A percentile compares a stretch with the other conserved stretches of the same genome.
These are phyloP conservation scores for Lepidopterella palustris DNA, from an alignment of 495 filamentous ascomycete species.

Conservation along the genomic window DNA sequence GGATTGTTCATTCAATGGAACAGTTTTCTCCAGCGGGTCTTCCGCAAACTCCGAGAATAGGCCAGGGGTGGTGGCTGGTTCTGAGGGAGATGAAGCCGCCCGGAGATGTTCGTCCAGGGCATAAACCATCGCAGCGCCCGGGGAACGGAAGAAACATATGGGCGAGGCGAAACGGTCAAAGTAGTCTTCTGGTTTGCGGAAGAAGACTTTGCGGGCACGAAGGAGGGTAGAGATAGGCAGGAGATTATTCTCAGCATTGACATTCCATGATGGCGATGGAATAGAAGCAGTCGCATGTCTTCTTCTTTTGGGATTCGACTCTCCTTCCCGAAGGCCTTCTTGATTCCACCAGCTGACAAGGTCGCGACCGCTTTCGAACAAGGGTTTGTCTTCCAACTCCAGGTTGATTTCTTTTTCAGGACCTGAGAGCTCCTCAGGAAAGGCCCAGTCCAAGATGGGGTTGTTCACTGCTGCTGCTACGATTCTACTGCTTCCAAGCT, in stretches of 20 bases:
- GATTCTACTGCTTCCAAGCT: conserved; percentile 31
- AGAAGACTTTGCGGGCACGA: conserved; percentile 39
- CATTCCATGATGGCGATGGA: conserved; percentile 12
- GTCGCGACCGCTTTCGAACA: background rate
- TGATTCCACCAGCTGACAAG: conserved; percentile 10
- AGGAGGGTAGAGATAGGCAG: conserved; percentile 37
- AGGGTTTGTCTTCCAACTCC: background rate
- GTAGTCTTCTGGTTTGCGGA: conserved; percentile 44
- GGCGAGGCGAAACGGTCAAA: conserved; percentile 58
- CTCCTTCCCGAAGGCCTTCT: conserved; percentile 9
- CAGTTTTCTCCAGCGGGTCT: background rate
- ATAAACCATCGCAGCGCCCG: conserved; percentile 14
- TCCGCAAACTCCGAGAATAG: conserved; percentile 11
- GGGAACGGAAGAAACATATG: conserved; percentile 48
- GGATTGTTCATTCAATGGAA: background rate
- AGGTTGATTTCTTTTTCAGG: background rate
- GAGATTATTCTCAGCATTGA: conserved; percentile 12
- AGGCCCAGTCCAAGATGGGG: conserved; percentile 41
- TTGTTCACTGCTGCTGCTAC: conserved; percentile 39
- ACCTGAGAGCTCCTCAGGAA: conserved; percentile 19
- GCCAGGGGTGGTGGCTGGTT: conserved; percentile 4
- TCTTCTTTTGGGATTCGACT: background rate
- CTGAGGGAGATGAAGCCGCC: conserved; percentile 11
- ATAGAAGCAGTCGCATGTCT: background rate
- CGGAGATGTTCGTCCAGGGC: conserved; percentile 9